A percentile compares a stretch with the other conserved stretches of the same genome.
These are phyloP conservation scores for Artemisia annua DNA, from an alignment of 129 eudicot species.

Conservation along the genomic window DNA sequence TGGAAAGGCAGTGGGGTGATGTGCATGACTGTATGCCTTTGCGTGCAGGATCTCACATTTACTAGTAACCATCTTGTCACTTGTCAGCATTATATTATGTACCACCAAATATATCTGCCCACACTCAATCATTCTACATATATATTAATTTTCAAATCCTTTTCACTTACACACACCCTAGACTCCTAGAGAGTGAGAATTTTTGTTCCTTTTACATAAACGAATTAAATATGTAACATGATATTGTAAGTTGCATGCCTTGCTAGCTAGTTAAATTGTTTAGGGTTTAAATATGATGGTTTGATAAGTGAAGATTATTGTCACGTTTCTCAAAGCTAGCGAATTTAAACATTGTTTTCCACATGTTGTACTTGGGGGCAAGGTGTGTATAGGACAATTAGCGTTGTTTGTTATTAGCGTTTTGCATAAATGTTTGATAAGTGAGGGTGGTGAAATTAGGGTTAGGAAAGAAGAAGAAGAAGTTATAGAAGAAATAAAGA, in stretches of 20 bases:
- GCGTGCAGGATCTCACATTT: slow-evolving; percentile 43
- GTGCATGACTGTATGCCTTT: slow-evolving; percentile 38
- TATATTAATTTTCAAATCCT: neutral
- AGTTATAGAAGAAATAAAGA: neutral
- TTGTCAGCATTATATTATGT: slow-evolving; percentile 27
- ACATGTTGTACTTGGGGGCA: neutral
- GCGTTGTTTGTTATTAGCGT: too few relatives aligned
- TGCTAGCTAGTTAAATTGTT: too few relatives aligned
- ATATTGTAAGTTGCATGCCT: too few relatives aligned
- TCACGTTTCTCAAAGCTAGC: too few relatives aligned
- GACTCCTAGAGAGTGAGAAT: slow-evolving; percentile 11
- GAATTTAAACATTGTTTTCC: too few relatives aligned
- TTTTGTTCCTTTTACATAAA: slow-evolving; percentile 4
- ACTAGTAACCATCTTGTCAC: slow-evolving; percentile 45
- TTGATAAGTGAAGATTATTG: too few relatives aligned
- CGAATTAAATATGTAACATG: too few relatives aligned
- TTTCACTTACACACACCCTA: neutral
- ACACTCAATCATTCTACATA: slow-evolving; percentile 34
- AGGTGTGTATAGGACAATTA: neutral
- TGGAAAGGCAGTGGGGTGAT: slow-evolving; percentile 32
- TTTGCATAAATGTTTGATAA: neutral
- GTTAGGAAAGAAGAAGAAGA: neutral
- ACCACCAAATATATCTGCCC: slow-evolving; percentile 30
- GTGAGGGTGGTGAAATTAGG: neutral
- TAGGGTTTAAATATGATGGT: too few relatives aligned